Conservation (phyloP, 768 basidiomycete species). For the Dacryopinax primogenitus region DNA sequence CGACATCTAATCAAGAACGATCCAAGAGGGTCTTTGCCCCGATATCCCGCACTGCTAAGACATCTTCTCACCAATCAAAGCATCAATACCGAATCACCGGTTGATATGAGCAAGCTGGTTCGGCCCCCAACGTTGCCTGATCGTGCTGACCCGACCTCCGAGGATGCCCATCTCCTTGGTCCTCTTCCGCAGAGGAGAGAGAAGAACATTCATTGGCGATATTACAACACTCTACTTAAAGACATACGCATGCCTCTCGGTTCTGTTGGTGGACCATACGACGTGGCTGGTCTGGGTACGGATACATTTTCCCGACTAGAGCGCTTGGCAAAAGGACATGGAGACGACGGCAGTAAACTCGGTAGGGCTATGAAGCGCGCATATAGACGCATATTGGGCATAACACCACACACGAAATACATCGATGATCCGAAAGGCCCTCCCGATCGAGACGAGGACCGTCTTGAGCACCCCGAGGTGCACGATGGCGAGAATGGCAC, state of each 20-base stretch:
- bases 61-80: slow-evolving; percentile 45
- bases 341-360: neutral
- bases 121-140: slow-evolving; percentile 44
- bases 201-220: slow-evolving; percentile 59
- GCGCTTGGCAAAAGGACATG: neutral
- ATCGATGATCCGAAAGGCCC: neutral
- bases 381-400: neutral
- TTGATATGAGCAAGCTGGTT: slow-evolving; percentile 32
- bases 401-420: neutral
- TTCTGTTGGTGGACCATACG: neutral
- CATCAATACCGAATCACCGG: slow-evolving; percentile 35
- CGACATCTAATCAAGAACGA: slow-evolving; percentile 41
- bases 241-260: neutral
- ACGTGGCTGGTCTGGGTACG: neutral
- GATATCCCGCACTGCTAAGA: slow-evolving; percentile 51
- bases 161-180: slow-evolving; percentile 48
- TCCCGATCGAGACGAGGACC: neutral
- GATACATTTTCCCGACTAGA: neutral
- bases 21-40: slow-evolving; percentile 46
- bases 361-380: neutral
- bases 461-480: neutral
- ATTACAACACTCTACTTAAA: slow-evolving; percentile 29
- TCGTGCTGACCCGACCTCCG: slow-evolving; percentile 44
- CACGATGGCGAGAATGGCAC: neutral
- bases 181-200: slow-evolving; percentile 61